Evolutionary conservation across 257 asterid species (phyloP).

Genomic region (Scutellaria minor): DNA sequence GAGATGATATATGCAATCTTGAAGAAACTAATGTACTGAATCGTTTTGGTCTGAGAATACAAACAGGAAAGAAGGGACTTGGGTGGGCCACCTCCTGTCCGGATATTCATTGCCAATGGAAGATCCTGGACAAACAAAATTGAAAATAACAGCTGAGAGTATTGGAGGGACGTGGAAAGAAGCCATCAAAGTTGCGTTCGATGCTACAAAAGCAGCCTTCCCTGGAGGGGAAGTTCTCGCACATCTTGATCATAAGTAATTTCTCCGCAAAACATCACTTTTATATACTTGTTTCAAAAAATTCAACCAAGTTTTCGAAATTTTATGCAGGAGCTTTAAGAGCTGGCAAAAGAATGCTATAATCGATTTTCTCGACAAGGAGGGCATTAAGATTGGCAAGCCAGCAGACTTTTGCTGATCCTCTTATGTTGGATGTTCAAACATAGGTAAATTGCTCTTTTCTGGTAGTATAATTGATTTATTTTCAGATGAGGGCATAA

Average conservation of each 20-base stretch:
- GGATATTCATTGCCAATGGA: conserved; percentile 97
- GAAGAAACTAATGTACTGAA: background rate
- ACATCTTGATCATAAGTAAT: conserved; percentile 97
- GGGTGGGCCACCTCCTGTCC: conserved; percentile 96
- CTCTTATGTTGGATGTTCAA: background rate
- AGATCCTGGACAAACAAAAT: conserved; percentile 77
- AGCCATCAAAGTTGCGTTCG: conserved; percentile 78
- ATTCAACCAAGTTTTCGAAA: background rate
- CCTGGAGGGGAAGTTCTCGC: conserved; percentile 89
- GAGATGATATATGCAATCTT: background rate
- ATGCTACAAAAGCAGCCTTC: conserved; percentile 79
- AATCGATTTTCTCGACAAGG: conserved; percentile 53
- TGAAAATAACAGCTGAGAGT: conserved; percentile 46
- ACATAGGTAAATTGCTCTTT: background rate
- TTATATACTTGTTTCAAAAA: background rate
- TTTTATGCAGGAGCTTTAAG: conserved; percentile 83
- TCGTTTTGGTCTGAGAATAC: conserved; percentile 19
- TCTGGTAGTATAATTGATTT: background rate
- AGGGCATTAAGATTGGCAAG: conserved; percentile 75
- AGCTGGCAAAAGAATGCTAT: conserved; percentile 94
- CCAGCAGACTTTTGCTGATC: conserved; percentile 75
- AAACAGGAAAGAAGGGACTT: conserved; percentile 67
- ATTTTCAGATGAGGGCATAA: background rate
- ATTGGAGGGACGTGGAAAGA: conserved; percentile 93
- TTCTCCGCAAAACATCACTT: background rate